phyloP scores from a whole-genome alignment of 306 rosid species.

The Cicer bijugum region DNA sequence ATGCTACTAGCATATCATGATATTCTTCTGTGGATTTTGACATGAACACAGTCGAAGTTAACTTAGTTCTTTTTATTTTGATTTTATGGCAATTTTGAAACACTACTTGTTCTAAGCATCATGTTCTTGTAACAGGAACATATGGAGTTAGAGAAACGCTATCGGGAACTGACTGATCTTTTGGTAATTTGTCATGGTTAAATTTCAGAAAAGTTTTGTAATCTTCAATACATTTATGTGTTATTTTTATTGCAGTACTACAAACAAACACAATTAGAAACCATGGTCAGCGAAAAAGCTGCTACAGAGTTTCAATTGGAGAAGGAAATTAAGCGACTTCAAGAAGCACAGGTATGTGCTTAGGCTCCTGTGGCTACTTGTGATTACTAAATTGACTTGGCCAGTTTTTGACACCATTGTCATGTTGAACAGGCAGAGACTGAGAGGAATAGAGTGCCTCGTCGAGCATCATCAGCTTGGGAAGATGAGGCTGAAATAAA shows the following conservation, averaged over 20 bases:
- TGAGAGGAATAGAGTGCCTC: slow-evolving; percentile 82
- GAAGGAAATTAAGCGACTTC: slow-evolving; percentile 88
- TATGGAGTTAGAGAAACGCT: slow-evolving; percentile 95
- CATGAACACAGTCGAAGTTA: slow-evolving; percentile 10
- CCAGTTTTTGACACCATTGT: slow-evolving; percentile 42
- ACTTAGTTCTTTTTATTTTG: neutral
- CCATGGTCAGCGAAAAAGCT: slow-evolving; percentile 95
- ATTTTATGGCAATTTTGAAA: slow-evolving; percentile 27
- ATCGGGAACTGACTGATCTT: slow-evolving; percentile 94
- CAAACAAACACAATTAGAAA: slow-evolving; percentile 98
- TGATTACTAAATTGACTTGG: slow-evolving; percentile 23
- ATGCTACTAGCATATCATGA: slow-evolving; percentile 6
- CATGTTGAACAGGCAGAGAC: slow-evolving; percentile 74
- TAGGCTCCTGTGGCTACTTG: slow-evolving; percentile 43
- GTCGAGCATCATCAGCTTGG: slow-evolving; percentile 88
- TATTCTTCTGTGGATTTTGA: slow-evolving; percentile 32
- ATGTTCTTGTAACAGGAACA: slow-evolving; percentile 74
- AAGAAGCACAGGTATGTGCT: slow-evolving; percentile 78
- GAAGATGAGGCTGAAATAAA: slow-evolving; percentile 92
- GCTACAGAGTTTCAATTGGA: slow-evolving; percentile 94
- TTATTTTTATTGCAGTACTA: slow-evolving; percentile 67
- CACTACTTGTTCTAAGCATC: slow-evolving; percentile 42
- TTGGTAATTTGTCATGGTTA: slow-evolving; percentile 61
- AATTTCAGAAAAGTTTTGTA: slow-evolving; percentile 35
- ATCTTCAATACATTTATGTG: slow-evolving; percentile 39